phyloP scores from a whole-genome alignment of 352 stramenopile species.

The Phytophthora ohioensis region DNA sequence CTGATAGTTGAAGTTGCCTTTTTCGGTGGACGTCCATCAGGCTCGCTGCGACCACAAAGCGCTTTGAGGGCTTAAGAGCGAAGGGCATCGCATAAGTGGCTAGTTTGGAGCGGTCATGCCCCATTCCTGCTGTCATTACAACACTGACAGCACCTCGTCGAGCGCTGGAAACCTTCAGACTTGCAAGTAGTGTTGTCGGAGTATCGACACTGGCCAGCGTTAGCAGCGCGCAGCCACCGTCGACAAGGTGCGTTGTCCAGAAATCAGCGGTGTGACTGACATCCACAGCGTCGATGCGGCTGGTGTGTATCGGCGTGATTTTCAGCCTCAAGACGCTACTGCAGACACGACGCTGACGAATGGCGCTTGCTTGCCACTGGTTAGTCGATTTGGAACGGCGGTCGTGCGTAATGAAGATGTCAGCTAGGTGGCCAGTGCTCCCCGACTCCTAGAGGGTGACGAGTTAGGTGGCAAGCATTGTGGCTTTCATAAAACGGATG shows the following conservation, averaged over 20 bases:
- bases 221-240: conserved; percentile 1
- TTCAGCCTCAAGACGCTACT: conserved; percentile 1
- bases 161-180: not conserved
- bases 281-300: not conserved
- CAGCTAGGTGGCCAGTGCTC: conserved; percentile 9
- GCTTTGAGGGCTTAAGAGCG: too few relatives aligned
- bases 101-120: not conserved
- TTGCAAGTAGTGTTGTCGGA: not conserved
- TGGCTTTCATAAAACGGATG: too few relatives aligned
- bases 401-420: not conserved
- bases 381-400: conserved; percentile 3
- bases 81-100: too few relatives aligned
- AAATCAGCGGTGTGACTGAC: conserved; percentile 13
- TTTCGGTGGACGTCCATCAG: conserved; percentile 15
- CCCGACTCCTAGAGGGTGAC: not conserved
- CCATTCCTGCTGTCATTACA: conserved; percentile 12
- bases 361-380: not conserved
- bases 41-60: too few relatives aligned
- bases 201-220: not conserved
- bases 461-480: conserved; percentile 5
- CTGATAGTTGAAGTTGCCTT: conserved; percentile 36
- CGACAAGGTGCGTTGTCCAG: not conserved
- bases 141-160: not conserved
- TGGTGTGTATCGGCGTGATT: not conserved
- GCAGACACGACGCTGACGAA: not conserved